Evolutionary conservation across 1,284 basidiomycete genomes (phyloP), one percentile per base, ranked within the genome.

Genomic region (Sanghuangporus sanghuang): DNA sequence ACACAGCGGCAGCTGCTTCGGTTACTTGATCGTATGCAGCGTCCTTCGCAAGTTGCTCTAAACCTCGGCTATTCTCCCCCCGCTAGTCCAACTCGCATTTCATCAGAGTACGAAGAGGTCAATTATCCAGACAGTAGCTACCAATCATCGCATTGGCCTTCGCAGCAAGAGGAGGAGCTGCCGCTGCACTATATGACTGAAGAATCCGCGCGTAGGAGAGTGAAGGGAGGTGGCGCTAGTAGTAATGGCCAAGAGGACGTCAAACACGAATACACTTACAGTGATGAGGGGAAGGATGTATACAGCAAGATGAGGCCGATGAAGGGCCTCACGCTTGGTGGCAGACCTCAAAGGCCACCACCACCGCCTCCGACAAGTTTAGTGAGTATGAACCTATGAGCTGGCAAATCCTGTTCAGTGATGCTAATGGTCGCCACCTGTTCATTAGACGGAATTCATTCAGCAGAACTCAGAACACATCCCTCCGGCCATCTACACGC

Each of bases 401-500:
- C 49, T 61, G 35, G 48, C 55, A 60, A 42, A 55, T 14, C n/a
- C 21, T 57, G 40, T 53, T 40, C 64, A 61, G 38, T 59, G 53
- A 59, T 62, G 39, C 64, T 61, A 54, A 57, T 49, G 36, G n/a
- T 18, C n/a, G 12, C 27, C 5, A 14, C n/a, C 54, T 16, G 16
- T 9, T 7, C 27, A 23, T 16, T 69, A 93, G 92, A 78, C 80
- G 70, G 93, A 94, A 71, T 89, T 93, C 74, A 74, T 93, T 65
- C 76, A 85, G 56, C 92, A 95, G 78, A 92, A 95, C 76, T 79
- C 88, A 64, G 92, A 95, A 71, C 85, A 92, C 71, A 77, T 96
- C 66, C 85, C 90, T 16, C 89, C 94, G 3, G 83, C 87, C 62
- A 79, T 96, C 61, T 99, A 99, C 79, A 97, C 95, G 38, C 82